Percentiles rank a stretch among this genome's conserved stretches.
Conservation (phyloP, 2,329 filamentous ascomycete species). For the Thelonectria blattea region DNA sequence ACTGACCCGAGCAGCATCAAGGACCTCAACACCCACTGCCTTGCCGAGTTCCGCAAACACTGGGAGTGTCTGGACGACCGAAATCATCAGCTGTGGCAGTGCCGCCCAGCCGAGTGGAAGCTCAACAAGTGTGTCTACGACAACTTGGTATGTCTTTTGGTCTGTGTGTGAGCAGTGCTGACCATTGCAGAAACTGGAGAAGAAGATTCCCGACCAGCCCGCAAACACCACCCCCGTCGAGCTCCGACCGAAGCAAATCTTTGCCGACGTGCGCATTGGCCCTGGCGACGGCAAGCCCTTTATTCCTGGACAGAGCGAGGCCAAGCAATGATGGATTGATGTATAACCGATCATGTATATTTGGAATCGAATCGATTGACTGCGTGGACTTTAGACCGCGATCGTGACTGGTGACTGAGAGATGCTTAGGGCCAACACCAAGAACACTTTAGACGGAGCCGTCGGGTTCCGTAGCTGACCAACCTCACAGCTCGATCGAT, state of each 20-base stretch:
- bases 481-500: no score
- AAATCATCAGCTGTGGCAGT: conserved; percentile 98
- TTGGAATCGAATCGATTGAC: conserved; percentile 39
- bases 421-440: no score
- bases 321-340: conserved; percentile 42
- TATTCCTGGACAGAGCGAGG: conserved; percentile 43
- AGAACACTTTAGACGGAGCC: no score
- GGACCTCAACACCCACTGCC: conserved; percentile 94
- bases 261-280: conserved; percentile 59
- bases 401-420: no score
- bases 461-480: neutral
- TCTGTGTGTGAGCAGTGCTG: neutral
- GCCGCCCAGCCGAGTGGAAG: conserved; percentile 83
- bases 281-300: conserved; percentile 53
- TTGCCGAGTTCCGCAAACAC: conserved; percentile 89
- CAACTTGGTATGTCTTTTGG: conserved; percentile 75
- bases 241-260: conserved; percentile 69
- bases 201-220: conserved; percentile 77
- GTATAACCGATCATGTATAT: conserved; percentile 39
- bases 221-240: conserved; percentile 75
- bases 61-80: conserved; percentile 97
- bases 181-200: conserved; percentile 72
- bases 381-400: conserved; percentile 22
- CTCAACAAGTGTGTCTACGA: conserved; percentile 96
- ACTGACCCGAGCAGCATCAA: conserved; percentile 67